A percentile compares a stretch with the other conserved stretches of the same genome.
phyloP scores from a whole-genome alignment of 345 rosid genomes.

The Pseudoturritis turrita region DNA sequence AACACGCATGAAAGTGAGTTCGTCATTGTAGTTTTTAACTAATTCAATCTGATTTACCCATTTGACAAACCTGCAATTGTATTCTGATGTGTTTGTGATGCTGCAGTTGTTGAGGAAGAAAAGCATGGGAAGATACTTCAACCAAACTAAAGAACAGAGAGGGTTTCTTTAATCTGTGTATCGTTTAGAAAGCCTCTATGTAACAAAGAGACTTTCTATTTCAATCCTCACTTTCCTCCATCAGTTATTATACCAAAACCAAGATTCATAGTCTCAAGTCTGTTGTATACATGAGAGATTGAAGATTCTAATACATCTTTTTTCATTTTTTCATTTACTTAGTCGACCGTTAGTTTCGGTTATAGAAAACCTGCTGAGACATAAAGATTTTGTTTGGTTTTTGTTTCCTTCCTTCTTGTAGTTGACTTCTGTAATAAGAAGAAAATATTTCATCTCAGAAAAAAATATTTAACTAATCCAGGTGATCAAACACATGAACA shows the following conservation, averaged over 20 bases:
- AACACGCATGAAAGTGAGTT: slow-evolving; percentile 44
- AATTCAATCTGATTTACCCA: neutral
- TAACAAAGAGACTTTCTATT: neutral
- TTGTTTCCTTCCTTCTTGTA: slow-evolving; percentile 10
- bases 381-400: neutral
- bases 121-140: slow-evolving; percentile 59
- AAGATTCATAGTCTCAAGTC: neutral
- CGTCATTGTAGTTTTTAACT: neutral
- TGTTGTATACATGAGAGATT: slow-evolving; percentile 15
- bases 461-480: neutral
- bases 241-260: slow-evolving; percentile 1
- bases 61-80: neutral
- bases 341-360: neutral
- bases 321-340: neutral
- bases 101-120: slow-evolving; percentile 52
- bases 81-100: neutral
- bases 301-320: neutral
- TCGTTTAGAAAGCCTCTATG: neutral
- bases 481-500: slow-evolving; percentile 17
- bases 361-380: neutral
- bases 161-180: neutral
- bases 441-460: neutral
- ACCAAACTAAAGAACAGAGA: slow-evolving; percentile 42
- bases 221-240: neutral
- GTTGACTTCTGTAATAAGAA: slow-evolving; percentile 23